Conservation (phyloP, 306 rosid genomes). For the Ochetophila trinervis region DNA sequence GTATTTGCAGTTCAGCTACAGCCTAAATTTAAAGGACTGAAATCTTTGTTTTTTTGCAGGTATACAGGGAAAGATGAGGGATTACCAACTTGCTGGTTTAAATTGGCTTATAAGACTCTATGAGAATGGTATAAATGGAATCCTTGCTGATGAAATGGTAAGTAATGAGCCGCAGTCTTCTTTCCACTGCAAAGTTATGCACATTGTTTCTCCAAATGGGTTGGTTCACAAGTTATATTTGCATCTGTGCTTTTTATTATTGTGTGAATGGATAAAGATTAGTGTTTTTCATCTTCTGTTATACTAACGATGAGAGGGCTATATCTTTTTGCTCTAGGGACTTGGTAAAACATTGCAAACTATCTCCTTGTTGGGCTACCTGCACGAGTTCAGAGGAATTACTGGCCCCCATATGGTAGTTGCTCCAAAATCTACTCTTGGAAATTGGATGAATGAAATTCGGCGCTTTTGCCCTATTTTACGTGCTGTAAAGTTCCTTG, state of each 20-base stretch:
- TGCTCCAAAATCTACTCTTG: constrained; percentile 98
- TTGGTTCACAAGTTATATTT: neutral
- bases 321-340: constrained; percentile 50
- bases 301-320: constrained; percentile 4
- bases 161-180: constrained; percentile 12
- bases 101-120: constrained; percentile 95
- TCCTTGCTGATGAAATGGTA: constrained; percentile 99
- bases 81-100: constrained; percentile 96
- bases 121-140: constrained; percentile 97
- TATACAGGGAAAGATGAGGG: constrained; percentile 98
- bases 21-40: constrained; percentile 17
- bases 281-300: constrained; percentile 5
- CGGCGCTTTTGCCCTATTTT: constrained; percentile 85
- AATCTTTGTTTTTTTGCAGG: constrained; percentile 41
- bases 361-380: constrained; percentile 86
- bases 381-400: constrained; percentile 92
- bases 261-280: constrained; percentile 1
- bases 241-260: neutral
- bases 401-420: constrained; percentile 98
- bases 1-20: neutral
- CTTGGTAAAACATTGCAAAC: constrained; percentile 98
- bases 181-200: neutral
- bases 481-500: constrained; percentile 90
- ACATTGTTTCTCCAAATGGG: neutral
- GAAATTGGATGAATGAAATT: constrained; percentile 99